Evolutionary conservation across 208 protist genomes (phyloP), one percentile per base, ranked within the genome.

Genomic region (Trypanosoma rangeli): DNA sequence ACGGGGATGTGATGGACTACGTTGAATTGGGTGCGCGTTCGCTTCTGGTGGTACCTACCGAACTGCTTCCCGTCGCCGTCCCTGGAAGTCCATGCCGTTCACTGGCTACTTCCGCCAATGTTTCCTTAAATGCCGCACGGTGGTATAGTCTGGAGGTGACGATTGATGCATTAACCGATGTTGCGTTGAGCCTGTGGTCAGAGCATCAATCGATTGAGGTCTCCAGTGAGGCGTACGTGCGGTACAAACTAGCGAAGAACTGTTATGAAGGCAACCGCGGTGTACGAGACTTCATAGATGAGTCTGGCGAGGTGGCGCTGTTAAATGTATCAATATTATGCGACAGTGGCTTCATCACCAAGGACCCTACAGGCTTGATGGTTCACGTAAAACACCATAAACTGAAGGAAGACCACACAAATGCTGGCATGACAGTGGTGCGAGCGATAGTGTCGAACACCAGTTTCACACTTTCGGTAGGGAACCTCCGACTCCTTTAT

Each of bases 261-360:
- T 64, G 70, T 37, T 66, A 53, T 50, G 61, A 68, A 18, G 76
- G 59, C 3, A 64, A 59, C 29, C n/a, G 53, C 46, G 67, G 50
- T 4, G 61, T 68, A 42, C 37, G 70, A 42, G 62, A 76, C 44
- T 78, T 84, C 26, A 52, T 80, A 16, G 79, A 78, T 49, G 79
- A 84, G 53, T 20, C 37, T 29, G 79, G 79, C 3, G 74, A 81
- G 26, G 33, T 84, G 1, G 62, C 63, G n/a, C 49, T 80, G 3
- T 61, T 61, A 22, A 72, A 81, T 62, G 42, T 84, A 28, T 68
- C 55, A 28, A 65, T 84, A 12, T 49, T 77, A 3, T 78, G 70
- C 60, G 76, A 80, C 61, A 70, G 68, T 63, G 79, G 75, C 24
- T 46, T 52, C 37, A 80, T 84, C 52, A 81, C 71, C 28, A 52